phyloP scores from a whole-genome alignment of 345 rosid genomes.

The Eutrema japonicum region DNA sequence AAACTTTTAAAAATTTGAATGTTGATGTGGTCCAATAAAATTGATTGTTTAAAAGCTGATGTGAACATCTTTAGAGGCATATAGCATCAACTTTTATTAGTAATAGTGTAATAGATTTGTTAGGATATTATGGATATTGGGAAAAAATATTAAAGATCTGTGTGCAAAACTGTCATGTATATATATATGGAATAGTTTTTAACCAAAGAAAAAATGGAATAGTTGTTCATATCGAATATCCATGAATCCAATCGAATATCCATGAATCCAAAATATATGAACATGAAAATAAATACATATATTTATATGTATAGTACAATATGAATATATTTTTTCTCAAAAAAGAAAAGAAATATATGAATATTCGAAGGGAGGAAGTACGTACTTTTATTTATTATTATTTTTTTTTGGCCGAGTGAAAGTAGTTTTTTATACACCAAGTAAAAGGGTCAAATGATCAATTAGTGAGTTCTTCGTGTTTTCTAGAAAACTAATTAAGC shows the following conservation, averaged over 20 bases:
- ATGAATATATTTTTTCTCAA: no score
- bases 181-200: background rate
- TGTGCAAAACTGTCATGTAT: background rate
- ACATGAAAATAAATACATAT: background rate
- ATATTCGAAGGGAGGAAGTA: background rate
- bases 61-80: no score
- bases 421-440: background rate
- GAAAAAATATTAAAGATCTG: background rate
- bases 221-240: conserved; percentile 12
- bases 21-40: no score
- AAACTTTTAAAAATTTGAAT: no score
- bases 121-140: background rate
- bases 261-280: background rate
- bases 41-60: no score
- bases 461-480: background rate
- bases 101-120: no score
- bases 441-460: background rate
- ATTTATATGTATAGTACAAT: background rate
- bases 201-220: background rate
- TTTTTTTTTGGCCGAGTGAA: background rate
- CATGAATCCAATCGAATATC: background rate
- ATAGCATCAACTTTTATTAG: no score
- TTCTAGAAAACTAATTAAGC: conserved; percentile 28
- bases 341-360: background rate
- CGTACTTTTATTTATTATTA: no score